Base-by-base conservation (phyloP, 2,329 filamentous ascomycete genomes). In the Sclerotinia sclerotiorum region DNA sequence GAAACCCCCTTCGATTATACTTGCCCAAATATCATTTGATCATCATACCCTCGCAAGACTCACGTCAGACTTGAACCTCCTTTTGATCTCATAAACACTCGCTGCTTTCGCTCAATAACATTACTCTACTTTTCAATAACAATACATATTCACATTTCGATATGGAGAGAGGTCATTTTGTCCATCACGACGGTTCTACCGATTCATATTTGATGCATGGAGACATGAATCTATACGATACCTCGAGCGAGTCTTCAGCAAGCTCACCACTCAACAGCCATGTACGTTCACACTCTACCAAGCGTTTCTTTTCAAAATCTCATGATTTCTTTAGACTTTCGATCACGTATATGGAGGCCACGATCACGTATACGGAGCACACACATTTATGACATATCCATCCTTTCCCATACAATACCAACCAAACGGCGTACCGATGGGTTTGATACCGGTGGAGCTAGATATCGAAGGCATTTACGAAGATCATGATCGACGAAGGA, bases 381-480 rank as follows among this genome's bases (percentile, higher is more conserved):
- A 72, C 60, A 67, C 69, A 65, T 76, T 69, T 70, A 71, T 75
- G 69, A 56, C 70, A 60, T 77, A 77, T 67, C 72, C 75, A 29
- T 57, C 72, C 24, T 76, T 72, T 69, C 75, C 75, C 21, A 73
- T 77, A 68, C 75, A 74, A 68, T 74, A 77, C 52, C 68, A 75
- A 39, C 69, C 72, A 69, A 70, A 69, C 58, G 69, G 68, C 29
- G 68, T 73, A 35, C 73, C 74, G 32, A 61, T 74, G 62, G 75
- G 74, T 3, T 71, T 77, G 27, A 77, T 77, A 56, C 76, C 76
- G 29, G 74, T 78, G 13, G 75, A 78, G 55, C 67, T 78, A 42
- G 74, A 78, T 54, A 77, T 78, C 39, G 76, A 78, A 67, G 73
- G 74, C 32, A 66, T 77, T 2, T 78, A 77, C 57, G 76, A 78